Percentiles rank a stretch among this genome's conserved stretches.
Evolutionary conservation across 352 stramenopile species (phyloP).

Genomic region (Phytophthora brassicae): DNA sequence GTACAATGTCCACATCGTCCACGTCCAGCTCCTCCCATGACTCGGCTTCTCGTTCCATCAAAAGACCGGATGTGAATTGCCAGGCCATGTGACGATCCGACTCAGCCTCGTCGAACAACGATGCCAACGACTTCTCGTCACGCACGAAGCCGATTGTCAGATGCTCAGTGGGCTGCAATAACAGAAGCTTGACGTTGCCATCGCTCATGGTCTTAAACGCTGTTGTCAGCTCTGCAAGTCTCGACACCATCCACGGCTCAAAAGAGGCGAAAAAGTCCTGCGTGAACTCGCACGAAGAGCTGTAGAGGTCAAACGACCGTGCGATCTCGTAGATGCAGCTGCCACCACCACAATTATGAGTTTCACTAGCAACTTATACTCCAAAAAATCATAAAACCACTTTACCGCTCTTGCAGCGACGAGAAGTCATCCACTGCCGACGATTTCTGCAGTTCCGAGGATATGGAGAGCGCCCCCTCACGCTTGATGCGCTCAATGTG

Average conservation of each 20-base stretch:
- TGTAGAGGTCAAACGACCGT: slow-evolving; percentile 74
- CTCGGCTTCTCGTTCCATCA: slow-evolving; percentile 47
- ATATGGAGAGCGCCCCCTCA: slow-evolving; percentile 59
- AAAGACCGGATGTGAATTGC: slow-evolving; percentile 30
- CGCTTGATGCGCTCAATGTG: slow-evolving; percentile 70
- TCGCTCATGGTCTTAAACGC: slow-evolving; percentile 77
- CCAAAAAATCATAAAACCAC: neutral
- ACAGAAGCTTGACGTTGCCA: slow-evolving; percentile 58
- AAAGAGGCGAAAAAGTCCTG: slow-evolving; percentile 63
- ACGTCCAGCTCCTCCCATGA: slow-evolving; percentile 76
- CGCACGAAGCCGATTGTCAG: slow-evolving; percentile 76
- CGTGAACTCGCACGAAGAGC: slow-evolving; percentile 56
- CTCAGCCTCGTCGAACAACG: slow-evolving; percentile 40
- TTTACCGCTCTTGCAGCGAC: slow-evolving; percentile 64
- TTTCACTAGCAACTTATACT: neutral
- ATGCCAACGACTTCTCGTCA: slow-evolving; percentile 48
- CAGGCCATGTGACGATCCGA: slow-evolving; percentile 45
- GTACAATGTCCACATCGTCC: slow-evolving; percentile 67
- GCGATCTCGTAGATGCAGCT: slow-evolving; percentile 79
- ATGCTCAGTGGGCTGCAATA: slow-evolving; percentile 57
- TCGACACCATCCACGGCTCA: slow-evolving; percentile 79
- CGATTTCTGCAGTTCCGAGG: slow-evolving; percentile 56
- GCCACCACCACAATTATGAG: neutral
- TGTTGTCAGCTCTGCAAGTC: slow-evolving; percentile 57
- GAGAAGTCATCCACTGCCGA: slow-evolving; percentile 35